phyloP scores from a whole-genome alignment of 2,329 filamentous ascomycete genomes.

The Plectosphaerella sp. region DNA sequence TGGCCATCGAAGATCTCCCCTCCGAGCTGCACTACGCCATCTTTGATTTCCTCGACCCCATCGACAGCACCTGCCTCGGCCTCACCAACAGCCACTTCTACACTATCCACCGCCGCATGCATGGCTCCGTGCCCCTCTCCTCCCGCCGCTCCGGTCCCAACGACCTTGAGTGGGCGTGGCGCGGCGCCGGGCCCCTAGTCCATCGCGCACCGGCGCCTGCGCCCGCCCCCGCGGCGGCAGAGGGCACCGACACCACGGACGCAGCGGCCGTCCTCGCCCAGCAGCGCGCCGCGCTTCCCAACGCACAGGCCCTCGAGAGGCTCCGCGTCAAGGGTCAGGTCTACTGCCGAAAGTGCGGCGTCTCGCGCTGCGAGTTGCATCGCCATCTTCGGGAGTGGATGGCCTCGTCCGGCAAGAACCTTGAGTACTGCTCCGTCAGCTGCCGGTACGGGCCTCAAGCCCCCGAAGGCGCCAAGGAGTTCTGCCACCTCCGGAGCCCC shows the following conservation, averaged over 20 bases:
- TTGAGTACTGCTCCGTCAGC: slow-evolving; percentile 58
- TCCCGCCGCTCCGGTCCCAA: slow-evolving; percentile 56
- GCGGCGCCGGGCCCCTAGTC: slow-evolving; percentile 44
- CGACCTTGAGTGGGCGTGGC: slow-evolving; percentile 61
- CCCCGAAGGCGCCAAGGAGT: slow-evolving; percentile 37
- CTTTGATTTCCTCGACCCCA: slow-evolving; percentile 59
- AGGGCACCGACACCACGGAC: slow-evolving; percentile 8
- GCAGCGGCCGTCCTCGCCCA: neutral
- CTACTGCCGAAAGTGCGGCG: slow-evolving; percentile 59
- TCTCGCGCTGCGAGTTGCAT: slow-evolving; percentile 58
- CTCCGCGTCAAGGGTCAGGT: slow-evolving; percentile 54
- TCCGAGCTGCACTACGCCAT: slow-evolving; percentile 56
- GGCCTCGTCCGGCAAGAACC: slow-evolving; percentile 31
- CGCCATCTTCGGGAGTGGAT: slow-evolving; percentile 59
- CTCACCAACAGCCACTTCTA: slow-evolving; percentile 56
- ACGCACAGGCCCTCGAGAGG: slow-evolving; percentile 30
- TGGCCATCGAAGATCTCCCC: slow-evolving; percentile 49
- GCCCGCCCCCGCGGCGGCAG: slow-evolving; percentile 4
- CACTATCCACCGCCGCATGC: slow-evolving; percentile 50
- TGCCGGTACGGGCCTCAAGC: slow-evolving; percentile 51
- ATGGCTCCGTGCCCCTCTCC: slow-evolving; percentile 52
- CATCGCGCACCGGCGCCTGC: slow-evolving; percentile 11
- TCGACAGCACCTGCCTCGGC: slow-evolving; percentile 59
- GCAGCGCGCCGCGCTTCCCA: slow-evolving; percentile 4
- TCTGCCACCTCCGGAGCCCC: slow-evolving; percentile 57